Evolutionary conservation across 116 monocot genomes (phyloP), one percentile per base, ranked within the genome.

Genomic region (Cymodocea nodosa): DNA sequence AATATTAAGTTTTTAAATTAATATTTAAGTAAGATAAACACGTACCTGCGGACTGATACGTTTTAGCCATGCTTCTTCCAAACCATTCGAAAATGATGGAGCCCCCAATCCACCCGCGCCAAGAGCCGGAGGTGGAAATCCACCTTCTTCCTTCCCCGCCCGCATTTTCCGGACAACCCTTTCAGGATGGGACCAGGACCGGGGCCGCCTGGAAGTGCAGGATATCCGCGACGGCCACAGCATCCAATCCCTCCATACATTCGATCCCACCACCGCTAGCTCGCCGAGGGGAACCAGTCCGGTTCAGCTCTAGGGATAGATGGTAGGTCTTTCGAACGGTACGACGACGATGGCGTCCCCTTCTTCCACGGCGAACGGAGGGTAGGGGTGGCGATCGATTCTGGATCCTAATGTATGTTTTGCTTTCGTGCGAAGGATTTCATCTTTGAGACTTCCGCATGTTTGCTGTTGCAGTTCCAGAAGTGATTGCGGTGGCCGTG

Each of bases 151-250:
- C 68, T 37, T 37, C 37, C 84, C 86, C 48, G 65, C 73, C 66
- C 83, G 73, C n/a, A 69, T 81, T 25, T 86, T 94, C 86, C 22
- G 22, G 25, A 84, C 89, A 44, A 53, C 51, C 59, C 79, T 94
- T 23, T 86, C 89, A 4, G 94, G 94, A 12, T 94, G 84, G 86
- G 86, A 82, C 39, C 84, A n/a, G n/a, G n/a, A n/a, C n/a, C n/a
- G 84, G 50, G 74, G 89, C 57, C 94, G 63, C 60, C 89, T 94
- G 39, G 94, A 94, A 68, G 86, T 94, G 4, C 85, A 79, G 44
- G 89, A 89, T 53, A 94, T 94, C 74, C 82, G 84, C 73, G 89
- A 89, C 34, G 68, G 79, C 62, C 66, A 80, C 74, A 84, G 80
- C 10, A 62, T 94, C 73, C 82, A 94, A 53, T 72, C 89, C 16